Percentiles rank a stretch among this genome's conserved stretches.
Evolutionary conservation across 2,329 filamentous ascomycete genomes (phyloP).

Genomic region (Aciculosporium take): DNA sequence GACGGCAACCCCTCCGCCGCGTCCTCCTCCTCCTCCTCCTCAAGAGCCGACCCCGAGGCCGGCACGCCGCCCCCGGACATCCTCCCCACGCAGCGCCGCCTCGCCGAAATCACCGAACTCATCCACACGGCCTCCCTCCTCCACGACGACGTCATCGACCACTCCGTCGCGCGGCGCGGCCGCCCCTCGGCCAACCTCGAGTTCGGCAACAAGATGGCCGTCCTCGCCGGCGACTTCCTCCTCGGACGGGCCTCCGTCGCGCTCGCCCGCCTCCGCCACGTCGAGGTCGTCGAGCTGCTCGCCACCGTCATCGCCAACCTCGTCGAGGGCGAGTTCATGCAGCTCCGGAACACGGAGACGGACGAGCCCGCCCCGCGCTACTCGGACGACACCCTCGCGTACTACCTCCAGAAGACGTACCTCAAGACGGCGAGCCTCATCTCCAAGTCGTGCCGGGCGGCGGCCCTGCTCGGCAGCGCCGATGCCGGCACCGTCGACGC

Average conservation of each 20-base stretch:
- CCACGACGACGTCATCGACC: slow-evolving; percentile 96
- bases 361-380: slow-evolving; percentile 76
- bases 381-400: slow-evolving; percentile 77
- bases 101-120: slow-evolving; percentile 93
- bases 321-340: slow-evolving; percentile 99
- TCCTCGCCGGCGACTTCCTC: slow-evolving; percentile 91
- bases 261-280: slow-evolving; percentile 75
- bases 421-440: slow-evolving; percentile 93
- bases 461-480: slow-evolving; percentile 70
- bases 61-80: slow-evolving; percentile 46
- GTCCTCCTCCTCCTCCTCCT: slow-evolving; percentile 27
- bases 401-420: slow-evolving; percentile 97
- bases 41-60: slow-evolving; percentile 21
- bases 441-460: slow-evolving; percentile 85
- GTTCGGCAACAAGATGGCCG: slow-evolving; percentile 99
- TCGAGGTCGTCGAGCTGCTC: slow-evolving; percentile 86
- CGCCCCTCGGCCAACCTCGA: slow-evolving; percentile 81
- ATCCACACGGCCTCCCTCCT: slow-evolving; percentile 94
- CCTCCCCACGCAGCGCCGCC: slow-evolving; percentile 77
- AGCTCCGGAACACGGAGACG: slow-evolving; percentile 85
- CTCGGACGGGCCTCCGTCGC: slow-evolving; percentile 87
- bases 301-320: slow-evolving; percentile 95
- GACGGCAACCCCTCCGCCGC: slow-evolving; percentile 63
- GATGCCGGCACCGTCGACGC: slow-evolving; percentile 72
- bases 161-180: slow-evolving; percentile 71